Conservation (phyloP, 306 rosid genomes). For the Glycine latifolia region DNA sequence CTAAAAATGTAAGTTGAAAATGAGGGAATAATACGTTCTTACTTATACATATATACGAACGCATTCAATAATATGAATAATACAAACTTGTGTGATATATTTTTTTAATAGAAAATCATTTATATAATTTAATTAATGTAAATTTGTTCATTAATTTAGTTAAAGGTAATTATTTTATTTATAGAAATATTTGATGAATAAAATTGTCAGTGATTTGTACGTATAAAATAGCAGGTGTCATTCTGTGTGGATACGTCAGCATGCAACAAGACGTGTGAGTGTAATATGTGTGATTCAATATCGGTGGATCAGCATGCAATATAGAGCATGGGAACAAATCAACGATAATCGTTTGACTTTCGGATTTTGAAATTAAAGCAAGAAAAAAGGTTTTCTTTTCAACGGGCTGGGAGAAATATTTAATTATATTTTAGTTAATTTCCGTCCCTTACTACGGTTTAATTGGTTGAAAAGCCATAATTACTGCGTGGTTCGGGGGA, state of each 20-base stretch:
- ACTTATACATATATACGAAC: too few species aligned
- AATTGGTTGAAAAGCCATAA: neutral
- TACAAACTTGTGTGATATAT: too few species aligned
- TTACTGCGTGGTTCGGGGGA: neutral
- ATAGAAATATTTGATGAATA: neutral
- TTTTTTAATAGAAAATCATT: too few species aligned
- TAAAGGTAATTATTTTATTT: too few species aligned
- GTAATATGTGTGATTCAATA: neutral
- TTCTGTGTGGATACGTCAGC: neutral
- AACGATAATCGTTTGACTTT: neutral
- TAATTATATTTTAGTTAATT: neutral
- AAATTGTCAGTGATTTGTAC: neutral
- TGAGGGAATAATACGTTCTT: too few species aligned
- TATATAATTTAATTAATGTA: too few species aligned
- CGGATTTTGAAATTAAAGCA: neutral
- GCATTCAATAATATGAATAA: too few species aligned
- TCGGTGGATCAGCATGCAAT: neutral
- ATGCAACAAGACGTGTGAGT: slow-evolving; percentile 6
- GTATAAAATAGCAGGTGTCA: too few species aligned
- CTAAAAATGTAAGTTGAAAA: too few species aligned
- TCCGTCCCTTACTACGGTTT: neutral
- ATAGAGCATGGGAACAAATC: neutral
- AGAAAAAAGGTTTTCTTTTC: neutral
- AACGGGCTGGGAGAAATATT: neutral
- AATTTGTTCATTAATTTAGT: too few species aligned